Conservation (phyloP, 2,329 filamentous ascomycete species). For the Sarocladium brachiariae region DNA sequence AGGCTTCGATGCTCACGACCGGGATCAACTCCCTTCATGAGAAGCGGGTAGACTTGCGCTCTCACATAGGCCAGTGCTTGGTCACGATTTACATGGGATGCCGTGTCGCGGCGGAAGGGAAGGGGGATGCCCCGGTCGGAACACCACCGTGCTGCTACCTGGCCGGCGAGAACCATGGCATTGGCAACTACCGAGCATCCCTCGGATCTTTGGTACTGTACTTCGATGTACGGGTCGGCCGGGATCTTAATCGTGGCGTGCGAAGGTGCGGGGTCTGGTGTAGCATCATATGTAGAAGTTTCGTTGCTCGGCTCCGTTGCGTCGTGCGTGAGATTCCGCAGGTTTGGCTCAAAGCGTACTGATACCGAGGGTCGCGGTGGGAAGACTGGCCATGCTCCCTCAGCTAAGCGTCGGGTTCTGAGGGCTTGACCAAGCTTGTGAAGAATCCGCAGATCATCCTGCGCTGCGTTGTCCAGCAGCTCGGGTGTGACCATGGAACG, state of each 20-base stretch:
- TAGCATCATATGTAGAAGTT: no score
- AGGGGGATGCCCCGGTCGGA: constrained; percentile 48
- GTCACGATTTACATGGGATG: constrained; percentile 28
- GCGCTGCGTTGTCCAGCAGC: constrained; percentile 35
- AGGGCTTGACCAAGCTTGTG: constrained; percentile 40
- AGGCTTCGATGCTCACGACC: constrained; percentile 23
- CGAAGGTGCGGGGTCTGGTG: background rate
- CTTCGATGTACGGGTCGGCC: constrained; percentile 45
- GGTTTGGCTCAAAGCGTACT: constrained; percentile 31
- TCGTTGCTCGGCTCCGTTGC: no score
- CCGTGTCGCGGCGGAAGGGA: constrained; percentile 48
- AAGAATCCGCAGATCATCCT: constrained; percentile 40
- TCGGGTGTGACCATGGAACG: constrained; percentile 37
- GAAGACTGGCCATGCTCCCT: constrained; percentile 44
- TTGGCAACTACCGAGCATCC: constrained; percentile 29
- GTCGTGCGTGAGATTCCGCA: constrained; percentile 13
- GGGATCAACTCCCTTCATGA: constrained; percentile 25
- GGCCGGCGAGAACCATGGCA: constrained; percentile 55
- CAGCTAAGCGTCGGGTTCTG: constrained; percentile 33
- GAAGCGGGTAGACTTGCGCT: constrained; percentile 26
- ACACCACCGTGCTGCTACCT: constrained; percentile 57
- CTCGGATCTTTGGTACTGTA: constrained; percentile 23
- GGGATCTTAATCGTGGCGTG: constrained; percentile 18
- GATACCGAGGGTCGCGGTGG: constrained; percentile 34
- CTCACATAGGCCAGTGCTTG: constrained; percentile 30